Base-by-base conservation (phyloP, 2,329 filamentous ascomycete genomes). In the Aspergillus sp. region DNA sequence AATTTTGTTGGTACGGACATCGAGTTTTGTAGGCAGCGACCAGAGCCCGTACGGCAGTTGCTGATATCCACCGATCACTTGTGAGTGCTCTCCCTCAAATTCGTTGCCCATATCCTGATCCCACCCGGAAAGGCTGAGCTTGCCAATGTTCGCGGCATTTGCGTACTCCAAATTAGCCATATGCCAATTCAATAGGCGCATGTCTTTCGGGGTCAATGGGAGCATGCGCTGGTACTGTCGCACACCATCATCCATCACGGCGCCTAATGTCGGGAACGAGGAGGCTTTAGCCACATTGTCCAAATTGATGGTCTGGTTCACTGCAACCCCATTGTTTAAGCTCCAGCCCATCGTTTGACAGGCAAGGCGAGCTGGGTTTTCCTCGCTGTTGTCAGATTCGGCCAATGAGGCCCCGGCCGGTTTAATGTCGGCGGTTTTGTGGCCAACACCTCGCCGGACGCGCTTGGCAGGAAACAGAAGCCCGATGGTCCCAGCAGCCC, bases 41-140 rank as follows among this genome's bases (percentile, higher is more conserved):
- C 91, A 88, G 7, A 99, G 79, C 3, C 93, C 95, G 67, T 91
- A 88, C n/a, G 94, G 91, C 48, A 99, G 87, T 70, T 93, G 92
- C 68, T 96, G 92, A 72, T 98, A 99, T 1, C 95, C 95, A 43
- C 96, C 95, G 25, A 96, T 85, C 3, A 99, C 87, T 84, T 97
- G 94, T 1, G 91, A 92, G 74, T 99, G 96, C 63, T 91, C 89
- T 6, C 95, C 95, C 74, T 97, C 93, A 80, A 96, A 99, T 73
- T 99, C 95, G 69, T 99, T 97, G 0, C 95, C 95, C 53, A 93
- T 92, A 72, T 99, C 96, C 70, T 99, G 92, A 75, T 99, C 96
- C 91, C 96, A 98, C 0, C 93, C 89, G 7, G 89, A 87, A 13
- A 99, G 85, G 74, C 94, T 98, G 17, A 99, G 85, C 64, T 90